Conservation (phyloP, 805 yeast genomes). For the Candida tibetensis region DNA sequence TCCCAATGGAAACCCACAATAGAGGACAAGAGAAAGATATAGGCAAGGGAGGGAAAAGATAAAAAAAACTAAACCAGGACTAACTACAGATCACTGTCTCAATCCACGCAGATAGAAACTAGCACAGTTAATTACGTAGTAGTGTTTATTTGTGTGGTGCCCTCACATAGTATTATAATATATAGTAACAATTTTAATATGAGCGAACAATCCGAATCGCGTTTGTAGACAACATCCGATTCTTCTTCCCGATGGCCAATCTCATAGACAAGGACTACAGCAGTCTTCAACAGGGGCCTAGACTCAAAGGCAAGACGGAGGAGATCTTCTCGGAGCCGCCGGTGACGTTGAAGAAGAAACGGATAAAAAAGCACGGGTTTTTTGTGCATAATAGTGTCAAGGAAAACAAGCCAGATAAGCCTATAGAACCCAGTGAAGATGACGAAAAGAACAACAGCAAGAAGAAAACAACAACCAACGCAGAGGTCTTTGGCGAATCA, state of each 20-base stretch:
- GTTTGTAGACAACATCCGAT: too few species aligned
- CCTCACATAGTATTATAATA: too few species aligned
- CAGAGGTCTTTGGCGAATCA: background rate
- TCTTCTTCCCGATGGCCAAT: background rate
- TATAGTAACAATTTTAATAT: too few species aligned
- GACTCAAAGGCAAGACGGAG: background rate
- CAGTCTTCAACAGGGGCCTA: constrained; percentile 1
- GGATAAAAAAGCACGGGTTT: background rate
- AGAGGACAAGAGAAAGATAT: background rate
- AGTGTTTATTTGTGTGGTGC: too few species aligned
- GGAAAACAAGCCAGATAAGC: background rate
- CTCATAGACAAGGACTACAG: constrained; percentile 1
- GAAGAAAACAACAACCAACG: background rate
- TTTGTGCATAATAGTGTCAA: constrained; percentile 1
- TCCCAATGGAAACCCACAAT: constrained; percentile 17
- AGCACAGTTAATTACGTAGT: too few species aligned
- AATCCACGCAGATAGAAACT: too few species aligned
- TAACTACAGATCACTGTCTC: too few species aligned
- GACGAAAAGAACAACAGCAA: background rate
- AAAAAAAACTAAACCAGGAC: too few species aligned
- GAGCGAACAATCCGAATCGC: too few species aligned
- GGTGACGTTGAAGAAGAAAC: background rate
- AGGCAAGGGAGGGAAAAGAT: background rate
- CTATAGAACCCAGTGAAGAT: background rate
- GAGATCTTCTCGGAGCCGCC: background rate